Evolutionary conservation across 2,329 filamentous ascomycete genomes (phyloP), one percentile per base, ranked within the genome.

Genomic region (Plectosphaerella cucumerina): DNA sequence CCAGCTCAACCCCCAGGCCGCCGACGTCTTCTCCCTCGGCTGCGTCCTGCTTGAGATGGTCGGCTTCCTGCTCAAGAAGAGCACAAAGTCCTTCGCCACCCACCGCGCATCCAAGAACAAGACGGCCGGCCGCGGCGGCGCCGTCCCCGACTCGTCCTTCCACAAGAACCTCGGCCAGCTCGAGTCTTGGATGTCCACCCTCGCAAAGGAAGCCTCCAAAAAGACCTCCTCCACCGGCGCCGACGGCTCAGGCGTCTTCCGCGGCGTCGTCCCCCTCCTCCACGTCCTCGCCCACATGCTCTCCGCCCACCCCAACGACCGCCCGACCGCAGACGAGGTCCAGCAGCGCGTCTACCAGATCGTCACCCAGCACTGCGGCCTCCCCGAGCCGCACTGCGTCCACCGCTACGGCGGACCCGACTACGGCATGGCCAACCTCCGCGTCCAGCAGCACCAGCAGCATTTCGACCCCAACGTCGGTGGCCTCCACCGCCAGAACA

Each of bases 21-120:
- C 84, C 43, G 88, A 91, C 62, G 73, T 91, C 18, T 92, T 87
- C 67, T 88, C 86, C 3, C 73, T 90, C 1, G 87, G 82, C 10
- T 88, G 86, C 63, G 76, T 90, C 48, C 87, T 87, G 53, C 72
- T 90, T 15, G 87, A 92, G 56, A 77, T 91, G 26, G 62, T 90
- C 18, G 84, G 83, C 20, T 84, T 88, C 60, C 71, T 88, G 51
- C 67, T 90, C 53, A 88, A 89, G 64, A 84, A 85, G 57, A 81
- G 84, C 49, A 76, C 81, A 1, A 77, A 80, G 47, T 79, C 84
- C 22, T 90, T 90, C 60, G 73, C 81, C 33, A 76, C 81, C 21
- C 84, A 89, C 62, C 83, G 88, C 6, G 77, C 81, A 1, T 77
- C 81, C 4, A 85, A 84, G 61, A 82, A 86, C 62, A 85, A 84